Evolutionary conservation across 2,329 filamentous ascomycete genomes (phyloP), one percentile per base, ranked within the genome.

Genomic region (Zopfia rhizophila): DNA sequence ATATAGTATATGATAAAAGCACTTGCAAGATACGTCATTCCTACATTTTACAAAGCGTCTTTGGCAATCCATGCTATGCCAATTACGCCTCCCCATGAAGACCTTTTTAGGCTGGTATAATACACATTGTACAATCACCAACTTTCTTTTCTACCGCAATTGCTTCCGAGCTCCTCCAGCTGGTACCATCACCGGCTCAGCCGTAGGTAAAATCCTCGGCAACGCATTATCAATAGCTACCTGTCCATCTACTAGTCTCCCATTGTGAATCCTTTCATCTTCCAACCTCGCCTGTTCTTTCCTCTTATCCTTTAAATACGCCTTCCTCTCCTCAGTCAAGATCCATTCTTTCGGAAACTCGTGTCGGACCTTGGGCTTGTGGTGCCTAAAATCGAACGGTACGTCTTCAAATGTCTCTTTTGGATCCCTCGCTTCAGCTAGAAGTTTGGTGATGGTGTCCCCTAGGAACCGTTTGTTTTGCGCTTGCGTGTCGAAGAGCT

Each of bases 401-500:
- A 99, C 75, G 69, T 99, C 94, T 56, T 86, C 86, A 63, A 97
- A 97, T 8, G 83, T 89, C 59, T 99, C 93, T 25, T 76, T 82
- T 17, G 82, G 78, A 66, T 96, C 87, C 78, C 86, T 68, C 47
- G 92, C 91, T 66, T 90, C 86, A 5, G 76, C 78, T 48, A 99
- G 75, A 56, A 99, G 76, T 37, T 80, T 83, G 53, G 87, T 79
- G 37, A 97, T 83, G 36, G 91, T 73, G 61, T 96, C 90, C 40
- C 85, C 88, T 16, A 99, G 80, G 70, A 94, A 94, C n/a, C 90
- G 86, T 81, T 97, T 99, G 78, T 99, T 99, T 77, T 97, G 92
- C 13, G 92, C 90, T 67, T 91, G 88, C 43, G 92, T 89, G 67
- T 90, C 85, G 71, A 89, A 96, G 68, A 87, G 86, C 73, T 97